phyloP scores from a whole-genome alignment of 2,329 filamentous ascomycete genomes.

The Ophiostoma triangulosporum region DNA sequence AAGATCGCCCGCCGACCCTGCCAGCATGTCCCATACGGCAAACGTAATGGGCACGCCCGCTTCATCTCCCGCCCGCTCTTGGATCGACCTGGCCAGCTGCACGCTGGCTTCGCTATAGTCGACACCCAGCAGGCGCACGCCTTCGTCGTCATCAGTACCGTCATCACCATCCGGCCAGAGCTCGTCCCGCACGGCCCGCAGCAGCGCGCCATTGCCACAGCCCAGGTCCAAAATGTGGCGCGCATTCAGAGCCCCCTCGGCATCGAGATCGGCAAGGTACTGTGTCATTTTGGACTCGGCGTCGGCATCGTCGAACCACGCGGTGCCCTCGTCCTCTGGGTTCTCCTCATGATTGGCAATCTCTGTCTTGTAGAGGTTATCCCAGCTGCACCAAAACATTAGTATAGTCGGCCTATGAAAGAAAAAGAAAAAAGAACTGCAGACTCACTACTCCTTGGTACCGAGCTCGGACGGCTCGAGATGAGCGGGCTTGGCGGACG shows the following conservation, averaged over 20 bases:
- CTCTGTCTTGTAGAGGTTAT: conserved; percentile 58
- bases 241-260: conserved; percentile 19
- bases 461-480: conserved; percentile 69
- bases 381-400: conserved; percentile 45
- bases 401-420: no score
- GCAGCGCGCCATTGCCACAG: conserved; percentile 83
- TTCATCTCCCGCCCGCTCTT: conserved; percentile 19
- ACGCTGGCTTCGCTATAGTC: conserved; percentile 75
- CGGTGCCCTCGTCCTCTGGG: conserved; percentile 68
- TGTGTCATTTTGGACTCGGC: conserved; percentile 69
- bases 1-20: conserved; percentile 15
- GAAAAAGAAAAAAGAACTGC: no score
- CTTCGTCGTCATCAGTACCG: conserved; percentile 44
- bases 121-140: conserved; percentile 63
- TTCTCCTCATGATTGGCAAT: conserved; percentile 58
- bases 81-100: conserved; percentile 55
- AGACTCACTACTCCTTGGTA: conserved; percentile 74
- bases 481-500: conserved; percentile 38
- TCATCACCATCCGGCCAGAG: conserved; percentile 32
- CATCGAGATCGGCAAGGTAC: conserved; percentile 38
- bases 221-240: conserved; percentile 69
- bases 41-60: conserved; percentile 26
- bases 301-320: conserved; percentile 92
- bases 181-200: conserved; percentile 61
- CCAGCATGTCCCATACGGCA: conserved; percentile 50